Base-by-base conservation (phyloP, 1,284 basidiomycete species). In the Sporisorium scitamineum region DNA sequence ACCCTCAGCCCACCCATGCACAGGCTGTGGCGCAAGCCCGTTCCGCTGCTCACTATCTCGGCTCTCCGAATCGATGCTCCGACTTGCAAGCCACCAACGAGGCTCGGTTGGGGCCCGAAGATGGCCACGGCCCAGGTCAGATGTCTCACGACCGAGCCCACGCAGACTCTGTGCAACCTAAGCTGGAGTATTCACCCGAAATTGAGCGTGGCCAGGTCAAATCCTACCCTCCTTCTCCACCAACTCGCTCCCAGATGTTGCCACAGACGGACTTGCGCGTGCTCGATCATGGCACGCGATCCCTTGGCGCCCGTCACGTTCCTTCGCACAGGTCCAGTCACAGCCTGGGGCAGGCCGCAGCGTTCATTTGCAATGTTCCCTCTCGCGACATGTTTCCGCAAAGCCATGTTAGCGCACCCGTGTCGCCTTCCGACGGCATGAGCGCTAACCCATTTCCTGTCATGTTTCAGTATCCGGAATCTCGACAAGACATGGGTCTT, bases 301-400 rank as follows among this genome's bases (percentile, higher is more conserved):
- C 63, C 5, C 22, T 42, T 20, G 59, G 55, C 4, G 55, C 39
- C 44, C 62, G 69, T 22, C 62, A 61, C n/a, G 42, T 54, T 10
- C 31, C 42, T 13, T 68, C 69, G 16, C 74, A 76, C 42, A 62
- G 74, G 31, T 52, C 74, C 8, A 76, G 65, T 29, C 69, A 72
- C n/a, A 76, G 74, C 26, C 59, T 76, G 2, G 69, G 74, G 4
- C 74, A 76, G 58, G 74, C 62, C 8, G 59, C 60, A 22, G 58
- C 73, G 18, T 67, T 76, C 54, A 64, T 64, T 58, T 55, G 68
- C 4, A 57, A 44, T 29, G 20, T 56, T 26, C 44, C 53, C 27
- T 42, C 54, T 26, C 55, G 57, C n/a, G 60, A 55, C 3, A 47
- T 61, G 32, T 54, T 59, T 27, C 27, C 37, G 34, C 54, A 66